Evolutionary conservation across 148 eudicot genomes (phyloP).

Genomic region (Diospyros lotus): DNA sequence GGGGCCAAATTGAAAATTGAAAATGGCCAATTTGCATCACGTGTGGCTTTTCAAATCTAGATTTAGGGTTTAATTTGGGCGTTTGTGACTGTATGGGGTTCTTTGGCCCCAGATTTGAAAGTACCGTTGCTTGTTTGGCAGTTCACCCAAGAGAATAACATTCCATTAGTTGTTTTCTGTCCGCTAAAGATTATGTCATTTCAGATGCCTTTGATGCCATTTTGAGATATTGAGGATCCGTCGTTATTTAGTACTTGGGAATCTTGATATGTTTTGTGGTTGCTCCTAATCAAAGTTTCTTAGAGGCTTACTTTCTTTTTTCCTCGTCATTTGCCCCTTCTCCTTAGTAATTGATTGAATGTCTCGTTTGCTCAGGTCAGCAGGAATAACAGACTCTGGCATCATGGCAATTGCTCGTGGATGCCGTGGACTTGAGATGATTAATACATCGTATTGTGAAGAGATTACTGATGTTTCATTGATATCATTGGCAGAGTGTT

Average conservation of each 20-base stretch:
- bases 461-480: conserved; percentile 63
- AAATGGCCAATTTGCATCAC: too few relatives aligned
- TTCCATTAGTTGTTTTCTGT: not conserved
- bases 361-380: conserved; percentile 45
- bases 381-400: conserved; percentile 70
- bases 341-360: conserved; percentile 6
- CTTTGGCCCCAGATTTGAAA: too few relatives aligned
- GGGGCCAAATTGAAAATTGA: too few relatives aligned
- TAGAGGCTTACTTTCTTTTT: not conserved
- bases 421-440: conserved; percentile 65
- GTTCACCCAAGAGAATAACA: not conserved
- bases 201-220: not conserved
- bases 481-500: conserved; percentile 67
- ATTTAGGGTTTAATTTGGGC: too few relatives aligned
- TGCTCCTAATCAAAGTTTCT: not conserved
- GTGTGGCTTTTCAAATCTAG: too few relatives aligned
- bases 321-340: not conserved
- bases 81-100: too few relatives aligned
- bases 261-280: not conserved
- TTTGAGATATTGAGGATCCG: not conserved
- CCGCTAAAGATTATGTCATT: not conserved
- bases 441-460: conserved; percentile 69
- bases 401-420: conserved; percentile 67
- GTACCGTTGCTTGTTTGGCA: too few relatives aligned
- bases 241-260: not conserved